These are phyloP conservation scores for Psidium guajava DNA, from an alignment of 345 rosid species.

Conservation along the genomic window DNA sequence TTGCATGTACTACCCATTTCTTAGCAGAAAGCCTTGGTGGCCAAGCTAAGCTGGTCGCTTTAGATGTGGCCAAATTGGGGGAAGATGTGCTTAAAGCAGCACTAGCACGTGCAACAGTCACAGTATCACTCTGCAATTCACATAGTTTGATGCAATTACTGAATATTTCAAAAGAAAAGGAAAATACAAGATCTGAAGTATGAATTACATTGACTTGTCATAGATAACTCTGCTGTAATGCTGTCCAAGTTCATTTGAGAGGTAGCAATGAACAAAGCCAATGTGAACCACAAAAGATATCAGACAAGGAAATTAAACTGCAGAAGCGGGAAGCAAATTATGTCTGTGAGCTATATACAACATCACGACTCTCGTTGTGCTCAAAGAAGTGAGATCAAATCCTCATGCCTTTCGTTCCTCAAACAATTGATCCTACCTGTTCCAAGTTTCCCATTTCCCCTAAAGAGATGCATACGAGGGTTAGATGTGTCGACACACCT, in stretches of 20 bases:
- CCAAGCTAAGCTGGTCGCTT: neutral
- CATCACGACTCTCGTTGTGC: neutral
- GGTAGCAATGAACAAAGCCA: neutral
- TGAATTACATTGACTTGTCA: neutral
- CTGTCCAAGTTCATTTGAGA: neutral
- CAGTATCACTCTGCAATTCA: neutral
- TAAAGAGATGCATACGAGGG: neutral
- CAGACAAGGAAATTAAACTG: neutral
- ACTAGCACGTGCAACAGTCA: neutral
- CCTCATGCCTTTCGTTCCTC: neutral
- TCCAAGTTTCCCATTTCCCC: neutral
- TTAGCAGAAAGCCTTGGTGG: constrained; percentile 6
- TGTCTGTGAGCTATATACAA: neutral
- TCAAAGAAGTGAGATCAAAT: neutral
- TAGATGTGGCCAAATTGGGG: neutral
- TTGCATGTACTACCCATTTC: constrained; percentile 38
- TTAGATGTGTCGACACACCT: neutral
- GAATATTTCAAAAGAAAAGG: neutral
- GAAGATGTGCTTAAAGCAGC: neutral
- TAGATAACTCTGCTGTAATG: neutral
- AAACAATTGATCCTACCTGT: neutral
- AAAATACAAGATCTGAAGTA: neutral
- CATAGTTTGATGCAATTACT: neutral
- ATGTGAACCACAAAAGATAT: neutral
- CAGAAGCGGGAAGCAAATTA: neutral